Evolutionary conservation across 768 basidiomycete species (phyloP).

Genomic region (Calocybe indica): DNA sequence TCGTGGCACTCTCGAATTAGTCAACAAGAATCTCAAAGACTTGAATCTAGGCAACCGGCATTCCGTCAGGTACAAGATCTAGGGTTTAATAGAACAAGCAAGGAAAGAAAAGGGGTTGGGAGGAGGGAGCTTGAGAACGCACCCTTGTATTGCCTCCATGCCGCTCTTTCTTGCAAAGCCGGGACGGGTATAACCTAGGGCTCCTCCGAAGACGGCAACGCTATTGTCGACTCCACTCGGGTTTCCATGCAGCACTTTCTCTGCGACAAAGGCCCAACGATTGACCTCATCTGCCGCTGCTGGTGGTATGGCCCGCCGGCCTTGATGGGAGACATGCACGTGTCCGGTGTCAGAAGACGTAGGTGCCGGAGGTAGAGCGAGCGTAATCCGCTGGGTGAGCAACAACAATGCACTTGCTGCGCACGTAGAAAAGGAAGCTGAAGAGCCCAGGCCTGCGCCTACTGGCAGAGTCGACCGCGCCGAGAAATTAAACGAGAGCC

Average conservation of each 20-base stretch:
- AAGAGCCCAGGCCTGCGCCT: constrained; percentile 94
- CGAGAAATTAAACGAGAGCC: constrained; percentile 74
- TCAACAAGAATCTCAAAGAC: constrained; percentile 83
- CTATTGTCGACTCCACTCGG: constrained; percentile 98
- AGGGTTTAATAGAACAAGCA: too few relatives aligned
- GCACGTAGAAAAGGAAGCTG: constrained; percentile 92
- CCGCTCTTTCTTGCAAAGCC: constrained; percentile 74
- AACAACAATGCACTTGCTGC: constrained; percentile 76
- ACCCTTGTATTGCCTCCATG: constrained; percentile 86
- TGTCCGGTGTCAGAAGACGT: constrained; percentile 42
- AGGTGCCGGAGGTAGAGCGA: constrained; percentile 46
- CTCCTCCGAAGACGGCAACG: constrained; percentile 88
- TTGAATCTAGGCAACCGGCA: constrained; percentile 59
- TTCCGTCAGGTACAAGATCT: constrained; percentile 9
- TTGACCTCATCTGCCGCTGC: constrained; percentile 77
- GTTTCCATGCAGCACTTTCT: constrained; percentile 96
- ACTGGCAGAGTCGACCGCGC: constrained; percentile 88
- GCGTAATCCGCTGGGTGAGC: constrained; percentile 59
- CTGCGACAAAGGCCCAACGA: constrained; percentile 88
- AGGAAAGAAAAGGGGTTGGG: background rate
- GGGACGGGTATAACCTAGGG: constrained; percentile 80
- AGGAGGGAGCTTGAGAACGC: constrained; percentile 21
- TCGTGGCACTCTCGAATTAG: constrained; percentile 88
- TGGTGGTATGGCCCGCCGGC: constrained; percentile 58
- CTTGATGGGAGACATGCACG: constrained; percentile 57